Conservation (phyloP, 148 eudicot species). For the Rhododendron ferrugineum region DNA sequence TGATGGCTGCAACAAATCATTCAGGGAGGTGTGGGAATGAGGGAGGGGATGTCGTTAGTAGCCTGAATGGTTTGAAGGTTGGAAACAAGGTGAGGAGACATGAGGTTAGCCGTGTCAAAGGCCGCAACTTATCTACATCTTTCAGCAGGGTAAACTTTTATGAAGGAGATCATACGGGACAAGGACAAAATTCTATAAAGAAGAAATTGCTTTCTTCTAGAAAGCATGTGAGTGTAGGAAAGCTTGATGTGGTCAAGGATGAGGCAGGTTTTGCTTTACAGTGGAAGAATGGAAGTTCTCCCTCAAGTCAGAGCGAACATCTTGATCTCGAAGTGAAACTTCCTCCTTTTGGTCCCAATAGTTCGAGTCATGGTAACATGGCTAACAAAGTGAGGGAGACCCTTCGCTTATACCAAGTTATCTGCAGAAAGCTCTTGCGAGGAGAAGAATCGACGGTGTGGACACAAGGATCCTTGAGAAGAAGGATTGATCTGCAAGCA, state of each 20-base stretch:
- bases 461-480: slow-evolving; percentile 36
- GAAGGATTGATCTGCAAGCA: slow-evolving; percentile 11
- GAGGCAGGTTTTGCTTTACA: slow-evolving; percentile 22
- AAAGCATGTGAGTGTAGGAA: slow-evolving; percentile 7
- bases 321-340: slow-evolving; percentile 13
- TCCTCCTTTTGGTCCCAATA: slow-evolving; percentile 42
- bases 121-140: slow-evolving; percentile 16
- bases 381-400: slow-evolving; percentile 66
- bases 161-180: neutral
- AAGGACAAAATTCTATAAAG: slow-evolving; percentile 14
- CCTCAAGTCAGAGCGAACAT: neutral
- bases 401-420: slow-evolving; percentile 48
- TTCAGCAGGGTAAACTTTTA: slow-evolving; percentile 8
- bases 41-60: slow-evolving; percentile 7
- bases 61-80: slow-evolving; percentile 4
- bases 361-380: slow-evolving; percentile 34
- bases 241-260: slow-evolving; percentile 9
- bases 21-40: slow-evolving; percentile 23
- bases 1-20: slow-evolving; percentile 37
- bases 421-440: slow-evolving; percentile 66
- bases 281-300: neutral
- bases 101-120: neutral
- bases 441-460: slow-evolving; percentile 38
- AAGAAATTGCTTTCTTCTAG: neutral
- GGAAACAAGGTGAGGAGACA: slow-evolving; percentile 25